Base-by-base conservation (phyloP, 306 rosid genomes). In the Biancaea sappan region DNA sequence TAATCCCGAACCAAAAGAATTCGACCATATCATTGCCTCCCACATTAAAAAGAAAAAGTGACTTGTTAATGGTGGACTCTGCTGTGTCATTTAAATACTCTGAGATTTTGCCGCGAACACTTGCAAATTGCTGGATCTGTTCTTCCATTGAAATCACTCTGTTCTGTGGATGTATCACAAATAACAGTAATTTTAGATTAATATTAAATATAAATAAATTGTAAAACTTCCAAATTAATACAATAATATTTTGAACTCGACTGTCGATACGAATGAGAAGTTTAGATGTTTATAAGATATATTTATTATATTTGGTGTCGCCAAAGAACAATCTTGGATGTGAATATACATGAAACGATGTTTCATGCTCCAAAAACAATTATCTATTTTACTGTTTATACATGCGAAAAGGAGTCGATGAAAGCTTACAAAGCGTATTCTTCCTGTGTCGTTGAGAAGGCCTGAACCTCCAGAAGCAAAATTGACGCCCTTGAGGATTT, bases 381-480 rank as follows among this genome's bases (percentile, higher is more conserved):
- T n/a, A n/a, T n/a, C n/a, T n/a, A n/a, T n/a, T n/a, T n/a, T n/a
- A n/a, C n/a, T n/a, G n/a, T n/a, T n/a, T n/a, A n/a, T n/a, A n/a
- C n/a, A n/a, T n/a, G n/a, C n/a, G n/a, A n/a, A n/a, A n/a, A 9
- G 18, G 11, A 9, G 54, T 25, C 43, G 37, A 3, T 16, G 6
- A 21, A 0, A 21, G 0, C 48, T 57, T 68, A 67, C 80, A 34
- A 24, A 74, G 22, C 24, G 47, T 24, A 0, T n/a, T 46, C 1
- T 32, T 32, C 83, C 88, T 15, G 83, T 81, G 0, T 3, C 2
- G 1, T 25, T 0, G 12, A 41, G 68, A 40, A 84, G 40, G 13
- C 88, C 83, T 31, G 85, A 19, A 56, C 85, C 85, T 7, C 46
- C 83, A 4, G 76, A 81, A 61, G 85, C 88, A 77, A 80, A 84